phyloP scores from a whole-genome alignment of 768 basidiomycete species.

The Tricholoma hemisulphureum region DNA sequence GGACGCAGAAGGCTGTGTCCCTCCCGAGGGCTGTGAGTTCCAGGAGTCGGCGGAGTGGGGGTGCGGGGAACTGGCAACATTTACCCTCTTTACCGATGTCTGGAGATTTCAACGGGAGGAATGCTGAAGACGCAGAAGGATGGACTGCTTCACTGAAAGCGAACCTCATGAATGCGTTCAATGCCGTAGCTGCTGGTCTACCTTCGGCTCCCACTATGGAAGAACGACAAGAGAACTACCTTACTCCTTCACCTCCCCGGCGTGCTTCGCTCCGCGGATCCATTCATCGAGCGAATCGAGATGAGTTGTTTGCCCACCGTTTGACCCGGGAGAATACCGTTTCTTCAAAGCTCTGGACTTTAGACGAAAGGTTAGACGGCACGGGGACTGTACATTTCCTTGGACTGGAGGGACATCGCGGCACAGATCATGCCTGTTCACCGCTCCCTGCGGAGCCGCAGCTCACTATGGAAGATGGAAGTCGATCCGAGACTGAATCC shows the following conservation, averaged over 20 bases:
- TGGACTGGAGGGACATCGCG: constrained; percentile 17
- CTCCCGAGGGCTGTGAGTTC: background rate
- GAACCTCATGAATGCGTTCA: constrained; percentile 48
- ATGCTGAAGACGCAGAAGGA: constrained; percentile 21
- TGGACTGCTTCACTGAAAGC: constrained; percentile 45
- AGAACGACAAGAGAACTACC: constrained; percentile 18
- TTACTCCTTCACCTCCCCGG: constrained; percentile 24
- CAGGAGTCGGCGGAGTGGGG: constrained; percentile 1
- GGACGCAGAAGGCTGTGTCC: constrained; percentile 16
- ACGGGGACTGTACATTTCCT: constrained; percentile 38
- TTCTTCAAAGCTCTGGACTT: constrained; percentile 33
- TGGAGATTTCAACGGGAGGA: constrained; percentile 14
- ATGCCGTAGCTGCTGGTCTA: constrained; percentile 46
- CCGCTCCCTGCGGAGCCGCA: constrained; percentile 1
- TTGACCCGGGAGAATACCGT: constrained; percentile 15
- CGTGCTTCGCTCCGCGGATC: constrained; percentile 13
- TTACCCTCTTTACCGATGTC: constrained; percentile 28
- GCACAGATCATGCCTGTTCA: constrained; percentile 8
- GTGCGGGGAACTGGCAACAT: constrained; percentile 9
- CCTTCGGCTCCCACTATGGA: constrained; percentile 14
- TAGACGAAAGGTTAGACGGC: constrained; percentile 40
- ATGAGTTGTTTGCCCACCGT: constrained; percentile 4
- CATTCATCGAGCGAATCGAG: background rate
- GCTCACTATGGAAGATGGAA: background rate
- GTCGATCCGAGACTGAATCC: constrained; percentile 8